Base-by-base conservation (phyloP, 257 asterid species). In the Penstemon davidsonii region DNA sequence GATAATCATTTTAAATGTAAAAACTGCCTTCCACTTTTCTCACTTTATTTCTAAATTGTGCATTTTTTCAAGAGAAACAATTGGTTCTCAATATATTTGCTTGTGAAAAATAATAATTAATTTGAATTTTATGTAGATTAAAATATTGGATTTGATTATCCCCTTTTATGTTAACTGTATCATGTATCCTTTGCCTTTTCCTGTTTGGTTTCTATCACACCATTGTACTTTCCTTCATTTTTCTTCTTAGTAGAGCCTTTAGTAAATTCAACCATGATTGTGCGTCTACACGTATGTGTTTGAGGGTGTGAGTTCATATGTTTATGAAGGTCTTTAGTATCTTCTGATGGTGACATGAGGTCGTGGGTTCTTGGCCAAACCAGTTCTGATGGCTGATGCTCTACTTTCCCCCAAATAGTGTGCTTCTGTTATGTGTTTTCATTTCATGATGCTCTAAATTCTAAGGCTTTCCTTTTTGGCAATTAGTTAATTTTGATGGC, bases 1-100 rank as follows among this genome's bases (percentile, higher is more conserved):
- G 67, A 53, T 73, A 37, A 49, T 25, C n/a, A 38, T 56, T 60
- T 73, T 42, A 43, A 56, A 45, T 42, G 43, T 12, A 33, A 62
- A 54, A 33, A 41, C 47, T 68, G 45, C 19, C 66, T 75, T 60
- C 33, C 53, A 15, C n/a, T 25, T 25, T 25, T 25, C 33, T 25
- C 33, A 25, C 33, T 44, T 40, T 41, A 25, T 62, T 3, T 49
- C 57, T 42, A 54, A 8, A 44, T 65, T 41, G 67, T 41, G 67
- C 42, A 18, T 55, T 60, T 9, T 18, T 18, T 25, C 5, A 4
- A 19, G 5, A 18, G 54, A 61, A 61, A 6, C 5, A 6, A 41
- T 58, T 3, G 72, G 42, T 50, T 55, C 43, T 59, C 42, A 8
- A 42, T 56, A 12, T 60, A 37, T 66, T 43, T 72, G 47, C 58